phyloP scores from a whole-genome alignment of 345 rosid species.

The Populus tremula region DNA sequence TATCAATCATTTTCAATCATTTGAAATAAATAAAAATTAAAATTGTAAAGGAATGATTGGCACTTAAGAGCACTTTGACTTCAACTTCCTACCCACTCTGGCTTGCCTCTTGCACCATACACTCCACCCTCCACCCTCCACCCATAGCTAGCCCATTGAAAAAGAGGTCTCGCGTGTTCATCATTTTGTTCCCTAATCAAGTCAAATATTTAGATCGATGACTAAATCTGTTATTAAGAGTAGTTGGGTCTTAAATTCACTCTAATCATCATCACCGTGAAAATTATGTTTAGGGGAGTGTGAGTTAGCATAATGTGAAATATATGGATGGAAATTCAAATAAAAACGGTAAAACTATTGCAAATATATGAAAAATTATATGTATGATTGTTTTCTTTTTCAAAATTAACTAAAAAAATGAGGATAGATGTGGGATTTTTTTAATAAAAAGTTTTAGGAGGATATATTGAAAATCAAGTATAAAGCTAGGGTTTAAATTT shows the following conservation, averaged over 20 bases:
- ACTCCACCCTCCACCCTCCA: background rate
- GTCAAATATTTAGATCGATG: background rate
- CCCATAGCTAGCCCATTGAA: background rate
- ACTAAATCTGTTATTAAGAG: background rate
- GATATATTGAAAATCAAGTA: too few relatives aligned
- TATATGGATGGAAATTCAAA: background rate
- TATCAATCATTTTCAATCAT: conserved; percentile 9
- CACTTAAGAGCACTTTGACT: conserved; percentile 8
- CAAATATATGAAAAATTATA: background rate
- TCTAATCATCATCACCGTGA: background rate
- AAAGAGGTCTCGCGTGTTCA: background rate
- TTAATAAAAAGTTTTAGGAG: too few relatives aligned
- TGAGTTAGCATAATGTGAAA: background rate
- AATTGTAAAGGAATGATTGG: conserved; percentile 7
- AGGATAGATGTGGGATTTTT: background rate
- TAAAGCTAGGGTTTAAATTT: too few relatives aligned
- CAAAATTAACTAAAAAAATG: too few relatives aligned
- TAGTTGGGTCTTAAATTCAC: background rate
- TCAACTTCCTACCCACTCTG: conserved; percentile 1
- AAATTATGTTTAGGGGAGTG: background rate
- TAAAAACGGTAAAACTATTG: background rate
- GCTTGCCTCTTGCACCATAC: background rate
- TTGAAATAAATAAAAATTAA: background rate
- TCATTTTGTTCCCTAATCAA: background rate
- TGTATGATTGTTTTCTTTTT: background rate